Evolutionary conservation across 192 early-diverging fungal genomes (phyloP), one percentile per base, ranked within the genome.

Genomic region (Backusella mclennaniae): DNA sequence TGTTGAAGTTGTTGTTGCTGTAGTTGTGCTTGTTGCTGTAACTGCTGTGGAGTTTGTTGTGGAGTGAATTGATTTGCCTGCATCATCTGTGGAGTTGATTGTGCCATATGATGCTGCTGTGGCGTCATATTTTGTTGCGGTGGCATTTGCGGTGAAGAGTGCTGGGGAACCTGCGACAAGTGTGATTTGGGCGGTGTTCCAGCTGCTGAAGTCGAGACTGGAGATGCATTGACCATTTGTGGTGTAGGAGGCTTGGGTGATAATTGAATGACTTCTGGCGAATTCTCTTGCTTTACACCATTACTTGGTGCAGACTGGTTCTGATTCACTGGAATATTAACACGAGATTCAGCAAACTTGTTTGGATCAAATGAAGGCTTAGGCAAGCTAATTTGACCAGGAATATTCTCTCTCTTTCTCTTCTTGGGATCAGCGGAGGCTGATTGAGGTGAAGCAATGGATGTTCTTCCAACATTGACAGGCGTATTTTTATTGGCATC

Each of bases 341-440:
- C 77, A 53, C 77, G 72, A 3, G 67, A 52, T 17, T 79, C 77
- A 7, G 77, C 35, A 63, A 79, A 80, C 26, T 76, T 52, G 33
- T 2, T 44, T 11, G 81, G 46, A 74, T 77, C 76, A 73, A 83
- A 42, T 31, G 39, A 71, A 6, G 82, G 49, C 71, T 78, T 81
- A 1, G 84, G 82, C 39, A 82, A 26, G 63, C 59, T 81, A 26
- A 79, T 80, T 7, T 71, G 81, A 8, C 69, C 75, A 5, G 80
- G 75, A 9, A 83, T 38, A 53, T 83, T 85, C 4, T 83, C 82
- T 12, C 82, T 49, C 52, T 84, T 83, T 69, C 81, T 39, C 52
- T 77, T 75, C 59, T 86, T 86, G 14, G 70, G 12, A 46, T 76
- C 81, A 2, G 66, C 56, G 3, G 86, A 38, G 2, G 42, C 35